Percentiles rank a stretch among this genome's conserved stretches.
These are phyloP conservation scores for Naganishia kalamii DNA, from an alignment of 768 basidiomycete species.

Conservation along the genomic window DNA sequence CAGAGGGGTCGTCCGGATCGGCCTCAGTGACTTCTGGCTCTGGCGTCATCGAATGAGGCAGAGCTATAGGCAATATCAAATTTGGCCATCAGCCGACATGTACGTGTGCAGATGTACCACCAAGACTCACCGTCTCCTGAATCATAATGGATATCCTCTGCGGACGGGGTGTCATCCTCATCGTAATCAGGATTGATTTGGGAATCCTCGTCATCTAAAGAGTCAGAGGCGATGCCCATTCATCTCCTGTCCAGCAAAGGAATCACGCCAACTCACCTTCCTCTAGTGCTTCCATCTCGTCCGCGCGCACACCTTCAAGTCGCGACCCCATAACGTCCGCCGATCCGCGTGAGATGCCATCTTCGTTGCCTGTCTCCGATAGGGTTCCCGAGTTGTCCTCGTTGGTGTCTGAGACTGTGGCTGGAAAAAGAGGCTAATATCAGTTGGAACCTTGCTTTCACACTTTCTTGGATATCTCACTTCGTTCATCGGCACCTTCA, in stretches of 20 bases:
- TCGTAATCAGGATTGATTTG: slow-evolving; percentile 7
- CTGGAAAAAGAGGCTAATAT: not conserved
- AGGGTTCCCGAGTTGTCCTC: not conserved
- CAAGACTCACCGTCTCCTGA: slow-evolving; percentile 12
- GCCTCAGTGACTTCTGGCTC: not conserved
- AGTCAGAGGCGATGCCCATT: not conserved
- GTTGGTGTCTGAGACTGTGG: not conserved
- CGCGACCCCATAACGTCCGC: slow-evolving; percentile 5
- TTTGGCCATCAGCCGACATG: not conserved
- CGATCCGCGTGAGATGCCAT: not conserved
- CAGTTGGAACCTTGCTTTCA: not conserved
- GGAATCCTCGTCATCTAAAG: slow-evolving; percentile 16
- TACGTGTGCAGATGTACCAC: too few species aligned
- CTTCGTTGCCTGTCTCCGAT: not conserved
- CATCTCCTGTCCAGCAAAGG: not conserved
- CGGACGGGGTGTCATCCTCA: not conserved
- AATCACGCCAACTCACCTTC: slow-evolving; percentile 9
- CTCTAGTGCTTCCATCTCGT: not conserved
- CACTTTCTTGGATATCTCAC: too few species aligned
- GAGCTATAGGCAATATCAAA: not conserved
- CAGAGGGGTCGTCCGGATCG: slow-evolving; percentile 7
- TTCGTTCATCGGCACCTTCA: too few species aligned
- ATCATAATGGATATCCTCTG: slow-evolving; percentile 9
- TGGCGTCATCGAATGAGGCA: not conserved
- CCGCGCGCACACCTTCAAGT: slow-evolving; percentile 13